phyloP scores from a whole-genome alignment of 208 protist species.

The Wallacemonas collosoma region DNA sequence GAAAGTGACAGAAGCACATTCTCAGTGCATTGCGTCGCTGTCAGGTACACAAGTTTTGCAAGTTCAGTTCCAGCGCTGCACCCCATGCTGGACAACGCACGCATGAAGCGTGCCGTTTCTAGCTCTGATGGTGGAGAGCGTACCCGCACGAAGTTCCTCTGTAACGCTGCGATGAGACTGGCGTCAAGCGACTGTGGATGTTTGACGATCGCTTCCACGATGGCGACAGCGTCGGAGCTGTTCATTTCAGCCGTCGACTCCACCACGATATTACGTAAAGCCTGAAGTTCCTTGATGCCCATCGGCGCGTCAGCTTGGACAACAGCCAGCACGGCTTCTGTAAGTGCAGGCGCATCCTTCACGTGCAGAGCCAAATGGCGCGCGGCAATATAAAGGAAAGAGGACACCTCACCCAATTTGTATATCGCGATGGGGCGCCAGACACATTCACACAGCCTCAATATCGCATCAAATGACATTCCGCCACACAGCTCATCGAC shows the following conservation, averaged over 20 bases:
- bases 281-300: not conserved
- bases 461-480: not conserved
- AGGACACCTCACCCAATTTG: constrained; percentile 16
- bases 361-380: not conserved
- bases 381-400: constrained; percentile 1
- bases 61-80: not conserved
- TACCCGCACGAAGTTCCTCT: not conserved
- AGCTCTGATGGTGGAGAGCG: not conserved
- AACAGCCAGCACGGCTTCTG: not conserved
- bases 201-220: not conserved
- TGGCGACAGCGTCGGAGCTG: not conserved
- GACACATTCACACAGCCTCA: not conserved
- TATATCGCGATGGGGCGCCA: constrained; percentile 11
- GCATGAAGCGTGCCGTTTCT: constrained; percentile 4
- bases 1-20: not conserved
- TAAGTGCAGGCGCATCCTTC: not conserved
- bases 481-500: not conserved
- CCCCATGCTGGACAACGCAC: not conserved
- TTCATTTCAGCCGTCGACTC: not conserved
- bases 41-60: not conserved
- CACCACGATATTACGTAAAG: not conserved
- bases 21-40: not conserved
- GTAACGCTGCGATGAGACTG: not conserved
- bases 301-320: not conserved
- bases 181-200: not conserved